A percentile compares a stretch with the other conserved stretches of the same genome.
phyloP scores from a whole-genome alignment of 257 asterid genomes.

The Solanum ahanhuiri region DNA sequence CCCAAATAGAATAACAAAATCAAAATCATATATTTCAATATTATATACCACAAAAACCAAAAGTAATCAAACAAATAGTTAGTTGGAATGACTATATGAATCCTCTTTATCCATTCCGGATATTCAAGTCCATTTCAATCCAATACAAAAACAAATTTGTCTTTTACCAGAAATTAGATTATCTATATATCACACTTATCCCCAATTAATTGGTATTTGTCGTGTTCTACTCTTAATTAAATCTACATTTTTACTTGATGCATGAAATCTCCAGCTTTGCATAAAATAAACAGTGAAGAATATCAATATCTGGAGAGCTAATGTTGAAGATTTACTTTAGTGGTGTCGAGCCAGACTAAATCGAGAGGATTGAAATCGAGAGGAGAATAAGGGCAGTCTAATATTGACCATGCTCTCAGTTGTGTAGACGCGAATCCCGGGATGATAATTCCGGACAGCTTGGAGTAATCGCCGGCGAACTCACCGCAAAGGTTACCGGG shows the following conservation, averaged over 20 bases:
- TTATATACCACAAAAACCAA: not conserved
- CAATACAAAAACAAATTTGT: not conserved
- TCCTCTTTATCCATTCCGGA: not conserved
- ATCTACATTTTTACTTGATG: not conserved
- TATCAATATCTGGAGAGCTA: not conserved
- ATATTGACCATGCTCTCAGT: constrained; percentile 92
- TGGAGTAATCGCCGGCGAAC: constrained; percentile 35
- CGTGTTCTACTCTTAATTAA: not conserved
- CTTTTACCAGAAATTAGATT: not conserved
- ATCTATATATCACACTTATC: not conserved
- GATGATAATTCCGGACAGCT: constrained; percentile 81
- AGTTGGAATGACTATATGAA: not conserved
- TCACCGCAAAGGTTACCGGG: constrained; percentile 17
- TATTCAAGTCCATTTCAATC: not conserved
- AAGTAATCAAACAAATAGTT: not conserved
- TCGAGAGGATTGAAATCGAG: constrained; percentile 97
- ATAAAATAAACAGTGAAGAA: not conserved
- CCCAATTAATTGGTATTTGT: not conserved
- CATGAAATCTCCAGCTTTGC: not conserved
- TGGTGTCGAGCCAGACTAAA: constrained; percentile 95
- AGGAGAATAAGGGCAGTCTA: constrained; percentile 96
- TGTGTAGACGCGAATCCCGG: constrained; percentile 99
- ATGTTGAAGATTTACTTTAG: constrained; percentile 52
- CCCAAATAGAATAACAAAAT: not conserved
- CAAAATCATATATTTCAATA: not conserved